Percentiles rank a stretch among this genome's conserved stretches.
Evolutionary conservation across 768 basidiomycete genomes (phyloP).

Genomic region (Sutorius australiensis): DNA sequence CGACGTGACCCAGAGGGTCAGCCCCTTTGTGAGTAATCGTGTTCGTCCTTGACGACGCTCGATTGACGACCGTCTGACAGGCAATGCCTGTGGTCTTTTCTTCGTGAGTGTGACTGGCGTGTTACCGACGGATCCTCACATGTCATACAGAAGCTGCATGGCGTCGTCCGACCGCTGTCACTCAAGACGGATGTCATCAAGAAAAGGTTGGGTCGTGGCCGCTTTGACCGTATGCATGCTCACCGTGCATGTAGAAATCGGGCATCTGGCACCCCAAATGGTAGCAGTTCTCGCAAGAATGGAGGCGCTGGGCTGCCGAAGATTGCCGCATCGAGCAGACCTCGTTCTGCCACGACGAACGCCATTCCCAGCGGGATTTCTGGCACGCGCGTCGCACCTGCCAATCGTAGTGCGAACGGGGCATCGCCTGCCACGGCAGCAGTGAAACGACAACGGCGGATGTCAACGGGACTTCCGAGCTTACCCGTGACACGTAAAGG

Average conservation of each 20-base stretch:
- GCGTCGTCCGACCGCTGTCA: constrained; percentile 89
- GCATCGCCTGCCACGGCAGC: constrained; percentile 31
- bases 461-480: constrained; percentile 54
- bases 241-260: constrained; percentile 55
- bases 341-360: constrained; percentile 66
- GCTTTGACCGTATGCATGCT: not conserved
- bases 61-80: constrained; percentile 34
- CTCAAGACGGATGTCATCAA: constrained; percentile 98
- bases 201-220: constrained; percentile 61
- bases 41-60: constrained; percentile 6
- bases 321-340: constrained; percentile 69
- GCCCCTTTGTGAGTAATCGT: constrained; percentile 66
- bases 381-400: constrained; percentile 38
- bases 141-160: constrained; percentile 81
- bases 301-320: constrained; percentile 60
- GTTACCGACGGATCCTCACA: constrained; percentile 9
- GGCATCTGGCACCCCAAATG: constrained; percentile 68
- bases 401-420: constrained; percentile 23
- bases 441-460: constrained; percentile 81
- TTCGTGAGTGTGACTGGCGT: constrained; percentile 56
- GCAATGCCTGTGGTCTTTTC: constrained; percentile 91
- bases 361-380: constrained; percentile 47
- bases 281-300: constrained; percentile 55
- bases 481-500: constrained; percentile 33
- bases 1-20: constrained; percentile 90